Conservation (phyloP, 192 early-diverging fungal species). For the Rhizophlyctis rosea region DNA sequence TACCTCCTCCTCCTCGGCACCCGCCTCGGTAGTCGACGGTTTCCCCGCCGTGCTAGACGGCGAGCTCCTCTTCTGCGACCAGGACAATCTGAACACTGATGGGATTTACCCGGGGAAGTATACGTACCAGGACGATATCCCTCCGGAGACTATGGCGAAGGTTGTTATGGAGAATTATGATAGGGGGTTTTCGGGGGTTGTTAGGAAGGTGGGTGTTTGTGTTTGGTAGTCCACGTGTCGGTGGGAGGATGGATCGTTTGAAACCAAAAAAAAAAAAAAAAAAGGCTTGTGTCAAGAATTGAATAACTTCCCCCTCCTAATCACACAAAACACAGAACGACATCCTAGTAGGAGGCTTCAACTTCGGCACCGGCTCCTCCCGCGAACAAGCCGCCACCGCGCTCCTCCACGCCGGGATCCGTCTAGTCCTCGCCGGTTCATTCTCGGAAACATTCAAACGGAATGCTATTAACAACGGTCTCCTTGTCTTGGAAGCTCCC, state of each 20-base stretch:
- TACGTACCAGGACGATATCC: conserved; percentile 95
- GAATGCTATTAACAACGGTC: conserved; percentile 97
- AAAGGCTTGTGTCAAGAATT: neutral
- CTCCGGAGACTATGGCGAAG: conserved; percentile 81
- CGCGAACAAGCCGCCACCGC: conserved; percentile 98
- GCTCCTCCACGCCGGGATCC: conserved; percentile 80
- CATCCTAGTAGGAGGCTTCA: conserved; percentile 88
- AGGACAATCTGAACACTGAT: conserved; percentile 98
- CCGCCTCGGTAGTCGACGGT: conserved; percentile 50
- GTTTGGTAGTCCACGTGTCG: neutral
- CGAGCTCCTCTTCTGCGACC: conserved; percentile 83
- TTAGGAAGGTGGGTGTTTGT: conserved; percentile 45
- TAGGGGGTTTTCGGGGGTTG: conserved; percentile 69
- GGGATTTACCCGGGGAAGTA: conserved; percentile 98
- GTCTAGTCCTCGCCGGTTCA: conserved; percentile 84
- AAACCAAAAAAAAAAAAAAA: too few relatives aligned
- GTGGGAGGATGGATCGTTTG: neutral
- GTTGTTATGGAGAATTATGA: conserved; percentile 99
- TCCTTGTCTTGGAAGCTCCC: conserved; percentile 86
- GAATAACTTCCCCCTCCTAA: neutral
- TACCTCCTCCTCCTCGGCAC: neutral
- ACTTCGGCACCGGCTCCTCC: conserved; percentile 97
- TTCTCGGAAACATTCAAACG: conserved; percentile 98
- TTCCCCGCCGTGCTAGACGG: conserved; percentile 77
- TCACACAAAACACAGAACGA: conserved; percentile 51